Conservation (phyloP, 768 basidiomycete genomes). For the Nevesoporus exiguus region DNA sequence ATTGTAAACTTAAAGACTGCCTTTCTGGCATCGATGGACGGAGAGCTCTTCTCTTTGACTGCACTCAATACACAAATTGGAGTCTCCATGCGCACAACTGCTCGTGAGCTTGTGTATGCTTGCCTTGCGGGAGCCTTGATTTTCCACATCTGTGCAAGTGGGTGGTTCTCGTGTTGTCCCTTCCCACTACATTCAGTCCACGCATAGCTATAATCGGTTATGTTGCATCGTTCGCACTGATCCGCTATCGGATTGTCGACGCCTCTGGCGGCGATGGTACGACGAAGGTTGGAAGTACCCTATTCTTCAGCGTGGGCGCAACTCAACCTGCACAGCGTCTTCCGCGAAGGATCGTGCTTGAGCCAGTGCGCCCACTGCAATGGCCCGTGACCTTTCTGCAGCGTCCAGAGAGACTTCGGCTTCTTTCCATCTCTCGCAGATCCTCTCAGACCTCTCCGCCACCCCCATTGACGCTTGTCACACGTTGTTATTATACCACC, state of each 20-base stretch:
- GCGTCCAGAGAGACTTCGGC: not conserved
- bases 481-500: conserved; percentile 25
- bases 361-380: conserved; percentile 11
- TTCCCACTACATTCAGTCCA: not conserved
- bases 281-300: conserved; percentile 10
- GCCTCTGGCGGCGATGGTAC: conserved; percentile 9
- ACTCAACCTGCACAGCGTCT: conserved; percentile 9
- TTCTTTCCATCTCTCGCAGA: not conserved
- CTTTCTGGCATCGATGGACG: conserved; percentile 30
- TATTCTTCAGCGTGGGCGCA: not conserved
- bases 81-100: not conserved
- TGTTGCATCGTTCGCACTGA: conserved; percentile 27
- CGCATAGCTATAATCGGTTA: conserved; percentile 27
- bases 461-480: conserved; percentile 20
- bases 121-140: conserved; percentile 31
- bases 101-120: conserved; percentile 26
- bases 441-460: not conserved
- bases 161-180: conserved; percentile 3
- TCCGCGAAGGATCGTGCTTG: conserved; percentile 14
- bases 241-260: conserved; percentile 28
- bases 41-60: conserved; percentile 26
- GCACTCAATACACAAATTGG: conserved; percentile 21
- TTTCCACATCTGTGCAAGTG: conserved; percentile 30
- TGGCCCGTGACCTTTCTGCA: not conserved
- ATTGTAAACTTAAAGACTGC: conserved; percentile 27